A percentile compares a stretch with the other conserved stretches of the same genome.
Evolutionary conservation across 257 asterid genomes (phyloP).

Genomic region (Henckelia pumila): DNA sequence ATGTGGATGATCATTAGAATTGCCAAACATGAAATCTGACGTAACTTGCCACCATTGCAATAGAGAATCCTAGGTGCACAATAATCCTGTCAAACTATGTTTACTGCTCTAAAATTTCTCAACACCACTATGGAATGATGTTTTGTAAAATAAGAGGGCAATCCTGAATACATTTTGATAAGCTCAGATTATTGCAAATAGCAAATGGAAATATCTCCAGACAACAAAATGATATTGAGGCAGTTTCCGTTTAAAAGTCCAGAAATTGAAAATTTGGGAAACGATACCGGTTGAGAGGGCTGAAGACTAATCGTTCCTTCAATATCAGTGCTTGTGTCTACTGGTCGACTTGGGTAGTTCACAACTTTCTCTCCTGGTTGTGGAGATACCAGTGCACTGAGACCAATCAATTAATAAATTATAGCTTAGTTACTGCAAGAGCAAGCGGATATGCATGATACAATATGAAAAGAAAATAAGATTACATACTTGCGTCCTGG

Average conservation of each 20-base stretch:
- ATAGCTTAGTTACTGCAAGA: conserved; percentile 7
- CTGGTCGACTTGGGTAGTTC: conserved; percentile 89
- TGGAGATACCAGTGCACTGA: conserved; percentile 79
- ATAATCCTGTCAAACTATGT: not conserved
- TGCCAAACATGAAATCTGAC: conserved; percentile 17
- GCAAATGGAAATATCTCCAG: conserved; percentile 6
- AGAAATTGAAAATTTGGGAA: conserved; percentile 22
- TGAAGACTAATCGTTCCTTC: conserved; percentile 97
- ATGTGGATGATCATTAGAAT: conserved; percentile 22
- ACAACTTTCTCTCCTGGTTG: conserved; percentile 94
- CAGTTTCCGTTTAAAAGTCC: conserved; percentile 15
- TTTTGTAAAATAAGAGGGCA: conserved; percentile 2
- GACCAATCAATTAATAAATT: conserved; percentile 27
- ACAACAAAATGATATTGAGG: conserved; percentile 13
- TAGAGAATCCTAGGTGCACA: not conserved
- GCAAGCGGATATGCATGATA: conserved; percentile 13
- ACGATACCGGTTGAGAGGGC: conserved; percentile 80
- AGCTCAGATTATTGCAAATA: conserved; percentile 16
- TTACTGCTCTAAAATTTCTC: not conserved
- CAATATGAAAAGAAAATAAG: conserved; percentile 7
- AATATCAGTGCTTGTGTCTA: conserved; percentile 83
- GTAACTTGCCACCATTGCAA: conserved; percentile 10
- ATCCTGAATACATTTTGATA: conserved; percentile 20
- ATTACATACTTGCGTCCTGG: conserved; percentile 93
- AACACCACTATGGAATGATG: not conserved